phyloP scores from a whole-genome alignment of 75 land plant species.

The Sequoiadendron giganteum region DNA sequence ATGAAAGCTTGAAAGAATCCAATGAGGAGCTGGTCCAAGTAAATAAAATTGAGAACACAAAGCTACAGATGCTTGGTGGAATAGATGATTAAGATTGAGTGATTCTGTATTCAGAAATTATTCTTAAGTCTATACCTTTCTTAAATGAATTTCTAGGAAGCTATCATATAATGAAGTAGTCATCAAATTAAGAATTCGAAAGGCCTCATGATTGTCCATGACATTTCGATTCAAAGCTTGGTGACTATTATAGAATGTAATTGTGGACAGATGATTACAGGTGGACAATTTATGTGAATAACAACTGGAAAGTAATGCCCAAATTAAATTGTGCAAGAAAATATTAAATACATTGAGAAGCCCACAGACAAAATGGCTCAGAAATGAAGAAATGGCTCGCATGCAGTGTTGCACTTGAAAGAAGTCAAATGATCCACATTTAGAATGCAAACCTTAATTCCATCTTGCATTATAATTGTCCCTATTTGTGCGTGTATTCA shows the following conservation, averaged over 20 bases:
- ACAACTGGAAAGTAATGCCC: background rate
- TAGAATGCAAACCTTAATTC: too few relatives aligned
- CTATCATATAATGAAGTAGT: background rate
- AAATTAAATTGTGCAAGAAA: background rate
- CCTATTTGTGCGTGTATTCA: background rate
- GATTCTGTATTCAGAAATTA: background rate
- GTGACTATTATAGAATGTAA: background rate
- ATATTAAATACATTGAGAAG: background rate
- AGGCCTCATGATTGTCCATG: background rate
- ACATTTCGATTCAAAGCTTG: background rate
- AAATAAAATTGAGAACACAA: background rate
- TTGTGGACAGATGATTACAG: background rate
- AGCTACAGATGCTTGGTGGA: background rate
- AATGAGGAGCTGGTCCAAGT: background rate
- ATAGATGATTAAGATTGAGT: background rate
- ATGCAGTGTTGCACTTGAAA: too few relatives aligned
- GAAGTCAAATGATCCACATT: too few relatives aligned
- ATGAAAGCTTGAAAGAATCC: background rate
- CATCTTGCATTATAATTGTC: too few relatives aligned
- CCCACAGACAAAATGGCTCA: background rate
- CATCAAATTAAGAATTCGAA: background rate
- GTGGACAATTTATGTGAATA: background rate
- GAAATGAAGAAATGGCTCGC: too few relatives aligned
- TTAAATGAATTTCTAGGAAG: background rate
- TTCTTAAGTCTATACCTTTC: too few relatives aligned